Evolutionary conservation across 306 rosid genomes (phyloP).

Genomic region (Cucurbita moschata): DNA sequence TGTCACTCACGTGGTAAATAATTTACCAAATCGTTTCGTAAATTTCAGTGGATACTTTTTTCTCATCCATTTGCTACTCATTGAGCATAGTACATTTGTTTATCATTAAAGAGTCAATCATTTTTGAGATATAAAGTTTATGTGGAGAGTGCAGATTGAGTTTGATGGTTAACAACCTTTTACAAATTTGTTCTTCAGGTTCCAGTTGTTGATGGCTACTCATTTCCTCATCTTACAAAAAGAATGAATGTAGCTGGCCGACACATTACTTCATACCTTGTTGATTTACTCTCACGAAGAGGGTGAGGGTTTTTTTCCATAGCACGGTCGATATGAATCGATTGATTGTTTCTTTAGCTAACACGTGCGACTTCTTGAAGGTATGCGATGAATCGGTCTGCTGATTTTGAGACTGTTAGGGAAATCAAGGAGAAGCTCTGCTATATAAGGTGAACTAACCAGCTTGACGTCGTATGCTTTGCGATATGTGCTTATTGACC

Average conservation of each 20-base stretch:
- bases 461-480: conserved; percentile 5
- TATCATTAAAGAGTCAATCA: neutral
- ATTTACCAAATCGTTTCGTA: neutral
- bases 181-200: conserved; percentile 39
- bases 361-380: conserved; percentile 28
- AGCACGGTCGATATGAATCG: neutral
- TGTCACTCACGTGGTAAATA: conserved; percentile 96
- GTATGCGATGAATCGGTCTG: conserved; percentile 79
- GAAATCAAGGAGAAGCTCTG: conserved; percentile 96
- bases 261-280: conserved; percentile 93
- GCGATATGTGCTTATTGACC: conserved; percentile 7
- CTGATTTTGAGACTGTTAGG: conserved; percentile 98
- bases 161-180: neutral
- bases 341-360: conserved; percentile 11
- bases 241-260: conserved; percentile 99
- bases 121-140: neutral
- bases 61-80: neutral
- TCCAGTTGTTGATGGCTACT: conserved; percentile 98
- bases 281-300: conserved; percentile 93
- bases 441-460: conserved; percentile 57
- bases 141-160: neutral
- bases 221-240: conserved; percentile 94
- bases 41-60: neutral
- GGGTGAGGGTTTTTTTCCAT: conserved; percentile 48
- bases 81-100: neutral